Percentiles rank a stretch among this genome's conserved stretches.
Evolutionary conservation across 202 grass and related monocot species (phyloP).

Genomic region (Setaria viridis): DNA sequence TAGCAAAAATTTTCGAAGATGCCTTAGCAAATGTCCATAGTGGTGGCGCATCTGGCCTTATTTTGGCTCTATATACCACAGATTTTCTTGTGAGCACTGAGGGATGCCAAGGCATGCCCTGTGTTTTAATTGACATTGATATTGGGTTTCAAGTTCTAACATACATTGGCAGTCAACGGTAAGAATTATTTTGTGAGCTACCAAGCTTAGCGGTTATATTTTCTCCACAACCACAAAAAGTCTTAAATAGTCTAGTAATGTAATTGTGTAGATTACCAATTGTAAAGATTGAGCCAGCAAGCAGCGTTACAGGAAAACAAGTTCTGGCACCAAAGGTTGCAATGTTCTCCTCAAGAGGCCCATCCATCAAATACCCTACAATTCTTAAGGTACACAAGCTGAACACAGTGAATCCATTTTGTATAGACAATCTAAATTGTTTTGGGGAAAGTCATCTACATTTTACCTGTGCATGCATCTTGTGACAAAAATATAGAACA

Average conservation of each 20-base stretch:
- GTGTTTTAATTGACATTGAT: neutral
- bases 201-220: neutral
- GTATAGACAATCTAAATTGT: neutral
- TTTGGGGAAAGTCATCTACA: neutral
- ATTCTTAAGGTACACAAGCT: neutral
- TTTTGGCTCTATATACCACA: neutral
- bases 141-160: neutral
- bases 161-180: neutral
- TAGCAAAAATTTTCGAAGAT: neutral
- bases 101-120: neutral
- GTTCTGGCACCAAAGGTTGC: conserved; percentile 55
- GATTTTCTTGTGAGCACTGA: neutral
- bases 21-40: neutral
- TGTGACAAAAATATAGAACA: neutral
- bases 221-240: neutral
- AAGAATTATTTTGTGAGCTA: neutral
- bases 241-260: neutral
- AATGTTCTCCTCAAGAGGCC: conserved; percentile 59
- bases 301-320: conserved; percentile 33
- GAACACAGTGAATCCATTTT: neutral
- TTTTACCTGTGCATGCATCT: neutral
- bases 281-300: conserved; percentile 38
- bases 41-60: conserved; percentile 7
- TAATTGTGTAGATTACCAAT: neutral
- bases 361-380: conserved; percentile 34